Percentiles rank a stretch among this genome's conserved stretches.
Conservation (phyloP, 805 yeast species). For the Barnettozyma siamensis region DNA sequence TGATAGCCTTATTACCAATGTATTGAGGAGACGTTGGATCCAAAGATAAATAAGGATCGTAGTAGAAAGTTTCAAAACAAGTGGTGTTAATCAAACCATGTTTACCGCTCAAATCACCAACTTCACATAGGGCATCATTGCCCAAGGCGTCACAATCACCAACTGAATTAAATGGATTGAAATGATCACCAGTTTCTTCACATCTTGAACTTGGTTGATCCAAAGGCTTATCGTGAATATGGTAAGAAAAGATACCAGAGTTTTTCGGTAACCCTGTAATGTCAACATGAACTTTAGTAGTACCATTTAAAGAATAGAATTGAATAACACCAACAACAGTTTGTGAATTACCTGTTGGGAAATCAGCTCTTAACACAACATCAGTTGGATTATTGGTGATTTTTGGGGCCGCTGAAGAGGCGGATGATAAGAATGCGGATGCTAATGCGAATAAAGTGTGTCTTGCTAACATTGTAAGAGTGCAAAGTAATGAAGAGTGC, state of each 20-base stretch:
- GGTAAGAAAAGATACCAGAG: slow-evolving; percentile 67
- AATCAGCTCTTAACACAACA: slow-evolving; percentile 27
- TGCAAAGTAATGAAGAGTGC: too few relatives aligned
- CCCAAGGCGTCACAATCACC: slow-evolving; percentile 44
- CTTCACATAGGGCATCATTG: slow-evolving; percentile 54
- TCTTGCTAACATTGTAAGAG: slow-evolving; percentile 14
- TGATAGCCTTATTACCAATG: slow-evolving; percentile 52
- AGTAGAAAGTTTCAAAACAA: slow-evolving; percentile 57
- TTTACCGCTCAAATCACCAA: slow-evolving; percentile 75
- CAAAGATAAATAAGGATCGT: slow-evolving; percentile 62
- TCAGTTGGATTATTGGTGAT: slow-evolving; percentile 21
- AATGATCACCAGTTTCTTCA: slow-evolving; percentile 49
- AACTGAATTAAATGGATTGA: slow-evolving; percentile 59
- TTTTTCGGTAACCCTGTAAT: slow-evolving; percentile 60
- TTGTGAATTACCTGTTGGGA: slow-evolving; percentile 26
- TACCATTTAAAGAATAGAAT: slow-evolving; percentile 53
- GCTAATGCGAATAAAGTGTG: slow-evolving; percentile 9
- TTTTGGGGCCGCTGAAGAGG: slow-evolving; percentile 7
- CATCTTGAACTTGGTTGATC: slow-evolving; percentile 44
- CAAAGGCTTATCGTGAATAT: slow-evolving; percentile 56
- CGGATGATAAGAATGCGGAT: slow-evolving; percentile 8
- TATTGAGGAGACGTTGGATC: slow-evolving; percentile 49
- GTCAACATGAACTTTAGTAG: slow-evolving; percentile 63
- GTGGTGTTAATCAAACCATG: slow-evolving; percentile 70
- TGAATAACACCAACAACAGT: slow-evolving; percentile 48